Evolutionary conservation across 1,284 basidiomycete species (phyloP).

Genomic region (Cutaneotrichosporon mucoides): DNA sequence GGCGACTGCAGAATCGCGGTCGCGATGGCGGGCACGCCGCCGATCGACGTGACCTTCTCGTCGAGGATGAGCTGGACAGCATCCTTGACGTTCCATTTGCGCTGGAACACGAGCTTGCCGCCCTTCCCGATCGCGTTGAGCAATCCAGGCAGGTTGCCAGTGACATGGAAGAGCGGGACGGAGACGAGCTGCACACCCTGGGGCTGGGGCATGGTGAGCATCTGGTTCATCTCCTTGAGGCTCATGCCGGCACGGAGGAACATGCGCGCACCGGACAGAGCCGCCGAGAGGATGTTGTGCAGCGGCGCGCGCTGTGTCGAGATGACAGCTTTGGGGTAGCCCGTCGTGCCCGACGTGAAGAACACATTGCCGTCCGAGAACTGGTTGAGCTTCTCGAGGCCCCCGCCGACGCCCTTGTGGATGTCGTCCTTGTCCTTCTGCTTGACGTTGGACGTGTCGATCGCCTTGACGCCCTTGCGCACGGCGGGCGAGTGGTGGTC

Average conservation of each 20-base stretch:
- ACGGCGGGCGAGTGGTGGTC: not conserved
- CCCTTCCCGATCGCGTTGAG: constrained; percentile 34
- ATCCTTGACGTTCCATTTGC: constrained; percentile 32
- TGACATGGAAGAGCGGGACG: constrained; percentile 46
- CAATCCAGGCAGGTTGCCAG: constrained; percentile 41
- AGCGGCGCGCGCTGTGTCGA: constrained; percentile 32
- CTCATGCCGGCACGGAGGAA: not conserved
- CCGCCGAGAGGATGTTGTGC: constrained; percentile 12
- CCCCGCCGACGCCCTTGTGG: not conserved
- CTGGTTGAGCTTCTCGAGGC: constrained; percentile 25
- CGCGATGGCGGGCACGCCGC: constrained; percentile 43
- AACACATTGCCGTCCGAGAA: constrained; percentile 42
- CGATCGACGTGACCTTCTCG: constrained; percentile 38
- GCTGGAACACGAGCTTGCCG: constrained; percentile 36
- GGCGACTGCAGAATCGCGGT: constrained; percentile 34
- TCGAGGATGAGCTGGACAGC: constrained; percentile 31
- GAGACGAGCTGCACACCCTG: constrained; percentile 21
- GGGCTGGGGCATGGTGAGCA: not conserved
- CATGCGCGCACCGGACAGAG: not conserved
- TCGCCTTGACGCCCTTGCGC: not conserved
- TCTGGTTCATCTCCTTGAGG: not conserved
- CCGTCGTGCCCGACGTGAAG: constrained; percentile 29
- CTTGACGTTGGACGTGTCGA: not conserved
- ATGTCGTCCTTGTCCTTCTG: not conserved
- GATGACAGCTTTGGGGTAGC: constrained; percentile 37